These are phyloP conservation scores for Coprinopsis marcescibilis DNA, from an alignment of 768 basidiomycete genomes.

Conservation along the genomic window DNA sequence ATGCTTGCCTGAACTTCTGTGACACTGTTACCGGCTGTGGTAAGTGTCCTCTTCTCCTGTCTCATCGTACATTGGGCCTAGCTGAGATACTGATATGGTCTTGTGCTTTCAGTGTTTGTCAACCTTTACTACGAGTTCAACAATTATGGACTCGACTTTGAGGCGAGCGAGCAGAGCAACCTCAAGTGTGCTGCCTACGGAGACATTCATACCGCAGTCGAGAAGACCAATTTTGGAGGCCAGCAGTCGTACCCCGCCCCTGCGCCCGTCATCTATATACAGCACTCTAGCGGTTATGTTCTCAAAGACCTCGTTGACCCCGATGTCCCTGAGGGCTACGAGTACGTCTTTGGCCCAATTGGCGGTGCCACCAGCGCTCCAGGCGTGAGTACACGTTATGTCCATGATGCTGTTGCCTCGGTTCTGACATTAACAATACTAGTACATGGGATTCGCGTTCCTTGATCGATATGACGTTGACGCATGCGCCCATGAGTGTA, in stretches of 20 bases:
- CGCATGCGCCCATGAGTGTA: conserved; percentile 41
- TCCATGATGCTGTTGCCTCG: neutral
- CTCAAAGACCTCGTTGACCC: conserved; percentile 33
- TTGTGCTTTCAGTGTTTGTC: conserved; percentile 32
- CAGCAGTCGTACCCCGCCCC: conserved; percentile 32
- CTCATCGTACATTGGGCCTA: conserved; percentile 21
- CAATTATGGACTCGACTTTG: conserved; percentile 34
- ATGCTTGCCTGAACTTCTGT: conserved; percentile 37
- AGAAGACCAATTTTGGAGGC: conserved; percentile 42
- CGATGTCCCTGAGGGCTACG: conserved; percentile 35
- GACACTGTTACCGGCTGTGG: neutral
- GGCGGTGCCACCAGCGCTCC: conserved; percentile 45
- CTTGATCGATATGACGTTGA: conserved; percentile 41
- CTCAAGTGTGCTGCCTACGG: conserved; percentile 43
- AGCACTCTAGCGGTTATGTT: conserved; percentile 38
- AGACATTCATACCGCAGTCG: conserved; percentile 34
- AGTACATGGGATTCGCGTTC: conserved; percentile 51
- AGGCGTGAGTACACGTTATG: conserved; percentile 28
- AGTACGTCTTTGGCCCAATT: conserved; percentile 39
- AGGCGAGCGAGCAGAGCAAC: conserved; percentile 33
- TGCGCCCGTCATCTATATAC: conserved; percentile 35
- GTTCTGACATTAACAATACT: conserved; percentile 4
- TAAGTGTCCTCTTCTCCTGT: conserved; percentile 10
- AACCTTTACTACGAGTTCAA: conserved; percentile 48
- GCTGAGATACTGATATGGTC: conserved; percentile 31